Percentiles rank a stretch among this genome's conserved stretches.
These are phyloP conservation scores for Suhomyces taliae DNA, from an alignment of 1,139 yeast genomes.

Conservation along the genomic window DNA sequence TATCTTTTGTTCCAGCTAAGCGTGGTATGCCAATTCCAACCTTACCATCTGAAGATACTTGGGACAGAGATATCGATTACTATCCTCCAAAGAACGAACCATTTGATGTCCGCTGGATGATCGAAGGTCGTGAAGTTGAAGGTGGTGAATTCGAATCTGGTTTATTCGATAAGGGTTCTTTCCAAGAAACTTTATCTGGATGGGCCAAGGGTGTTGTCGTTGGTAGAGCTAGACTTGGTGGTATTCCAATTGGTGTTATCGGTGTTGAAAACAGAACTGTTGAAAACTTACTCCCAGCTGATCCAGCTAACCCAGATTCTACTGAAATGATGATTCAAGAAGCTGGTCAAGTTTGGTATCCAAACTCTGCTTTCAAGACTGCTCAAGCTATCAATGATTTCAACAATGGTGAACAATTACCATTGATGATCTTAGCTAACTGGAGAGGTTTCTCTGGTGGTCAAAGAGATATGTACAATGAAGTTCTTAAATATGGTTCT, in stretches of 20 bases:
- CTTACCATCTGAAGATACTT: conserved; percentile 72
- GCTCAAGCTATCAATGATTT: conserved; percentile 98
- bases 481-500: conserved; percentile 94
- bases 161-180: conserved; percentile 86
- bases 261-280: conserved; percentile 91
- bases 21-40: conserved; percentile 92
- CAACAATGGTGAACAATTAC: conserved; percentile 96
- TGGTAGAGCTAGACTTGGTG: conserved; percentile 98
- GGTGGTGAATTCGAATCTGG: conserved; percentile 78
- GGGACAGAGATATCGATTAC: conserved; percentile 93
- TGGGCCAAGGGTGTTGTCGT: conserved; percentile 99
- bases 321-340: conserved; percentile 86
- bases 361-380: conserved; percentile 97
- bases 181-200: conserved; percentile 96
- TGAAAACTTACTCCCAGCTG: conserved; percentile 92
- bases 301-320: conserved; percentile 95
- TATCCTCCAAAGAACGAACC: conserved; percentile 70
- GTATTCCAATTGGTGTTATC: conserved; percentile 97
- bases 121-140: conserved; percentile 72
- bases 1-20: conserved; percentile 92
- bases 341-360: conserved; percentile 99
- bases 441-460: conserved; percentile 99
- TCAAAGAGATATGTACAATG: conserved; percentile 98
- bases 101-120: conserved; percentile 94
- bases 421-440: conserved; percentile 95